phyloP scores from a whole-genome alignment of 192 early-diverging fungal species.

The Backusella australiensis region DNA sequence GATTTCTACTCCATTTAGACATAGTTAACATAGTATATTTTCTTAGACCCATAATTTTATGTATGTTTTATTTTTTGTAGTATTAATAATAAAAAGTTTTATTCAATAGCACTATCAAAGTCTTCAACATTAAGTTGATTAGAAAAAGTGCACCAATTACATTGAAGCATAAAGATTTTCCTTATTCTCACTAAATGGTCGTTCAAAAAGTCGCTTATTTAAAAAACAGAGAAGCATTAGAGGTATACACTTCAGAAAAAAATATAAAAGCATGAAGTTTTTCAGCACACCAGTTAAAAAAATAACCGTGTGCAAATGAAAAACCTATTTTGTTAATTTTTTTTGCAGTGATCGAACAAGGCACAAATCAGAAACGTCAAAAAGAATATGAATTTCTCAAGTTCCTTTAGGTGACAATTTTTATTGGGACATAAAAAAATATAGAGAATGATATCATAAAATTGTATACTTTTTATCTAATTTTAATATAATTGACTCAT shows the following conservation, averaged over 20 bases:
- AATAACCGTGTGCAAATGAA: background rate
- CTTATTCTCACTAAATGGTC: background rate
- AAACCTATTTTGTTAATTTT: background rate
- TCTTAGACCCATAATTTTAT: background rate
- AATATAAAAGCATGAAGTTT: background rate
- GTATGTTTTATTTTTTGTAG: background rate
- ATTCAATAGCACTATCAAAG: background rate
- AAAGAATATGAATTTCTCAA: too few species aligned
- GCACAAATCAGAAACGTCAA: background rate
- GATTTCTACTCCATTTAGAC: background rate
- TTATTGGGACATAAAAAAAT: background rate
- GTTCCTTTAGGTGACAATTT: too few species aligned
- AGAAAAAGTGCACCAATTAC: background rate
- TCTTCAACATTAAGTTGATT: background rate
- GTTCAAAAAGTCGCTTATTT: background rate
- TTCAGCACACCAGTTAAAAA: background rate
- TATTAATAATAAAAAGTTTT: background rate
- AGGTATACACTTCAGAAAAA: background rate
- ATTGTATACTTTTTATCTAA: background rate
- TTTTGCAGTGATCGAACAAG: background rate
- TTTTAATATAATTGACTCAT: too few species aligned
- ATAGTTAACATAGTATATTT: background rate
- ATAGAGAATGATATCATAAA: background rate
- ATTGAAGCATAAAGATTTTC: background rate
- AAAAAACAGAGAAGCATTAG: background rate